Conservation (phyloP, 2,329 filamentous ascomycete genomes). For the Ascocoryne sarcoides region DNA sequence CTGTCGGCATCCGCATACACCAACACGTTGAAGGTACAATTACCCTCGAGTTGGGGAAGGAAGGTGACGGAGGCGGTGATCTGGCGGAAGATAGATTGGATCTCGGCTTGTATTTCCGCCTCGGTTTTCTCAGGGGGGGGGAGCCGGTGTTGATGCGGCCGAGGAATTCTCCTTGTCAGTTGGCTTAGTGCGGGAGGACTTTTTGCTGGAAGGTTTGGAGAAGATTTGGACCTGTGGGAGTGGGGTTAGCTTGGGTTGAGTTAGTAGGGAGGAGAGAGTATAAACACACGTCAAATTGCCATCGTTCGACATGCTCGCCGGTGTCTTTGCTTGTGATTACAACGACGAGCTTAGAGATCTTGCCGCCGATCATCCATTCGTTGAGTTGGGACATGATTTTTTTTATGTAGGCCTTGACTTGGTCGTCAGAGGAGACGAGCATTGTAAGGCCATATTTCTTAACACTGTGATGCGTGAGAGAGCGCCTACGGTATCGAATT, state of each 20-base stretch:
- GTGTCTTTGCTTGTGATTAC: conserved; percentile 97
- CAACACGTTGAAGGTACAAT: conserved; percentile 97
- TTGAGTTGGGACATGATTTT: conserved; percentile 98
- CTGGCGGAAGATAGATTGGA: conserved; percentile 93
- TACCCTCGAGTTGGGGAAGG: conserved; percentile 81
- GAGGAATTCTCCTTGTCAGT: conserved; percentile 63
- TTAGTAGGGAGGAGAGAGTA: too few relatives aligned
- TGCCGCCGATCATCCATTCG: conserved; percentile 94
- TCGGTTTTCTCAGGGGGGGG: conserved; percentile 67
- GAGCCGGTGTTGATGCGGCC: conserved; percentile 30
- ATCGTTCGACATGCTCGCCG: conserved; percentile 89
- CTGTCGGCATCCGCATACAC: conserved; percentile 96
- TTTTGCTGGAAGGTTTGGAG: conserved; percentile 36
- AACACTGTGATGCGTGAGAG: conserved; percentile 42
- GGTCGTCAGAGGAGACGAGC: conserved; percentile 83
- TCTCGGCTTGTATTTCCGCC: conserved; percentile 87
- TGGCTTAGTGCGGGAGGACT: conserved; percentile 38
- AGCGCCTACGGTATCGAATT: neutral
- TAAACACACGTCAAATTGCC: conserved; percentile 90
- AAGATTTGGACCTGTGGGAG: conserved; percentile 40
- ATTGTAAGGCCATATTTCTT: conserved; percentile 97
- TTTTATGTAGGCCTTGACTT: conserved; percentile 98
- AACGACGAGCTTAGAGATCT: conserved; percentile 94
- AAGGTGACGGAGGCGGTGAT: conserved; percentile 98
- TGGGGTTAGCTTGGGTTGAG: too few relatives aligned